These are phyloP conservation scores for Guadua angustifolia DNA, from an alignment of 176 grass and related monocot species.

Conservation along the genomic window DNA sequence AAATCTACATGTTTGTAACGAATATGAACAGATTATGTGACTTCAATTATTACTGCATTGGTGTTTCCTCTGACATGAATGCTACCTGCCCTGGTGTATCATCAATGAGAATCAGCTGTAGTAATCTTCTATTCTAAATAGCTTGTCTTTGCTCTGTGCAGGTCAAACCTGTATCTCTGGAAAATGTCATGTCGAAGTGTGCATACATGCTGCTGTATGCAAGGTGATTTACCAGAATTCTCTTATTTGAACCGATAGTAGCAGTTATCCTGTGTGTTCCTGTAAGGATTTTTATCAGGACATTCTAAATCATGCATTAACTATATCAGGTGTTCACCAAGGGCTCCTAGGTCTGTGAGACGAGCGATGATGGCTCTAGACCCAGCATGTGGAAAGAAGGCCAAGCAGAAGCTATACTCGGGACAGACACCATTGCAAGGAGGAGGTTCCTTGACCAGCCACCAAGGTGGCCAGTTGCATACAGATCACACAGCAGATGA, in stretches of 20 bases:
- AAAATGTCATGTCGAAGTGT: constrained; percentile 74
- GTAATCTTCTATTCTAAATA: constrained; percentile 35
- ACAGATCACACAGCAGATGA: constrained; percentile 28
- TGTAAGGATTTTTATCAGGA: not conserved
- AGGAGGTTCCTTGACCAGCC: constrained; percentile 36
- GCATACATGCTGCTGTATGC: constrained; percentile 97
- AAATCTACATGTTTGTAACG: not conserved
- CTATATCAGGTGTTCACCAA: constrained; percentile 73
- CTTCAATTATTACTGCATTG: not conserved
- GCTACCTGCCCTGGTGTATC: not conserved
- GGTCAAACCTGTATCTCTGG: constrained; percentile 73
- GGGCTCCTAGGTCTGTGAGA: constrained; percentile 77
- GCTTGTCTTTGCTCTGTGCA: constrained; percentile 42
- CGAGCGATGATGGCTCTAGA: constrained; percentile 52
- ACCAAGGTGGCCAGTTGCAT: constrained; percentile 31
- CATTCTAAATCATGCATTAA: constrained; percentile 40
- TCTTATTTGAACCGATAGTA: constrained; percentile 5
- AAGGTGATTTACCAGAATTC: constrained; percentile 53
- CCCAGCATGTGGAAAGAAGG: constrained; percentile 47
- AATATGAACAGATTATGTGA: not conserved
- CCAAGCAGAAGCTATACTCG: constrained; percentile 27
- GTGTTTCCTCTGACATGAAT: constrained; percentile 23
- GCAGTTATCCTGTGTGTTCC: not conserved
- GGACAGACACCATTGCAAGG: constrained; percentile 13
- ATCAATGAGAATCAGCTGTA: not conserved